Base-by-base conservation (phyloP, 2,329 filamentous ascomycete species). In the Dissoconium aciculare region DNA sequence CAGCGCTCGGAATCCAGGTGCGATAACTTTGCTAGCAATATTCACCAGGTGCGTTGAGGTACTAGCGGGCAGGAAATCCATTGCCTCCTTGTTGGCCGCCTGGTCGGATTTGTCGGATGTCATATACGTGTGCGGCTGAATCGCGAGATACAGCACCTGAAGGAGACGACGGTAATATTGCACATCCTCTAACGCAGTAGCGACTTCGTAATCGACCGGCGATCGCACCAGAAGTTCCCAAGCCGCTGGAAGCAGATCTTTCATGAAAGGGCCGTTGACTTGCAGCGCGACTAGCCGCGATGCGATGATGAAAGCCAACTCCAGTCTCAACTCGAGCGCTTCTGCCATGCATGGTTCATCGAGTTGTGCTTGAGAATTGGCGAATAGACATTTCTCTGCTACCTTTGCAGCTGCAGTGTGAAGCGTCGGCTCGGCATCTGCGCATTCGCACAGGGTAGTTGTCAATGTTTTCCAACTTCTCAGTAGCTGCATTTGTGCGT, bases 391-490 rank as follows among this genome's bases (percentile, higher is more conserved):
- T 44, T 81, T 75, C 40, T 74, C 69, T 5, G 80, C 74, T 27
- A 91, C 77, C 35, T 76, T 67, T 17, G 81, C 62, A 60, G 92
- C 74, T 33, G 79, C 68, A 44, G 69, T 73, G 33, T 75, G 70
- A 3, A 87, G 61, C 14, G 64, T 59, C 23, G 59, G 54, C 31
- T 69, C 63, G 31, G 60, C 57, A 19, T 68, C 63, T 24, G 67
- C 60, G 32, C 45, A 49, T n/a, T 71, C 71, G 51, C 78, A 82
- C 28, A 98, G 67, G 48, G 94, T 87, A 29, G 89, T 66, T 10
- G 87, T 71, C 5, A 98, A 66, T 36, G 82, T 75, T 52, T 91
- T 85, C 83, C 87, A 95, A 33, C 82, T 79, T 45, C 82, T 74
- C 40, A 94, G 78, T 11, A 98, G 69, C 26, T 74, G 70, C 41